Base-by-base conservation (phyloP, 768 basidiomycete species). In the Gloeophyllum trabeum region DNA sequence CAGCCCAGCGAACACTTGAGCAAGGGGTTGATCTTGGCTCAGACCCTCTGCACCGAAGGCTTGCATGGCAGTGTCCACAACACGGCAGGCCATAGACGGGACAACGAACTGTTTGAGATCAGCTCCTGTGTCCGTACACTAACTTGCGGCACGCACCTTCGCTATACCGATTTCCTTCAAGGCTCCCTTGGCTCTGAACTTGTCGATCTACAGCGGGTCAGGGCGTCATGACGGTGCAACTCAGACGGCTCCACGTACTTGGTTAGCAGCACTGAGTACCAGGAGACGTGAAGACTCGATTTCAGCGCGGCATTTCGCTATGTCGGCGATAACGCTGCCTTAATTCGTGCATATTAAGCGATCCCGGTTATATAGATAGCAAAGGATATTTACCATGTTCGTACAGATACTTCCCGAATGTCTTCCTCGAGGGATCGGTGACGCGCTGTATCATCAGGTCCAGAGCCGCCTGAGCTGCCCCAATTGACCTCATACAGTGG, bases 401-500 rank as follows among this genome's bases (percentile, higher is more conserved):
- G 48, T 86, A 76, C 2, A 99, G 68, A 54, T 74, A 75, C 61
- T 94, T 97, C 21, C 91, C 94, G 54, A 99, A 99, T 0, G 94
- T 97, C 64, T 88, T 91, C 51, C 89, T 76, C 13, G 63, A 61
- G 3, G 92, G 84, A 56, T 98, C 90, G n/a, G 93, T 94, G 19
- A 93, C 90, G 6, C 96, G 78, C 51, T 81, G 75, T 35, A 99
- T 71, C 77, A 97, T 80, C 39, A 86, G 62, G 54, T 96, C 89
- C 43, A 98, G 65, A 2, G 94, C 84, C 19, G 75, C 70, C 46
- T 82, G 77, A 1, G 96, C 96, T 18, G 74, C 74, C 18, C 96
- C 96, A 44, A 99, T 88, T 5, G 89, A 86, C 28, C 96, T 80
- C 96, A 99, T 99, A 69, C 94, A 96, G 56, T 93, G 89, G 54